Percentiles rank a stretch among this genome's conserved stretches.
These are phyloP conservation scores for Exophiala alcalophila DNA, from an alignment of 2,329 filamentous ascomycete species.

Conservation along the genomic window DNA sequence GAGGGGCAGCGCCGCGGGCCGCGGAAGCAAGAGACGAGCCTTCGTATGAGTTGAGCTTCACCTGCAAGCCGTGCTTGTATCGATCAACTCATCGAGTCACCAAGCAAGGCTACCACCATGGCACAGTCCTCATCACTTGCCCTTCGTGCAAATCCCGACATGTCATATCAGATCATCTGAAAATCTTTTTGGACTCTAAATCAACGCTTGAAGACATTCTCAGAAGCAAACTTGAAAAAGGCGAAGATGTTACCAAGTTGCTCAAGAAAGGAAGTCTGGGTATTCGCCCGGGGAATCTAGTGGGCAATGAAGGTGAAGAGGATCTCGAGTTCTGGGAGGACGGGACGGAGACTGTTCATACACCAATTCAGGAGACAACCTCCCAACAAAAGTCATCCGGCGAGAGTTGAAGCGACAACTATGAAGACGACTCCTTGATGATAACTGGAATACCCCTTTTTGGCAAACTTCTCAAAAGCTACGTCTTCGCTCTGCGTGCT, in stretches of 20 bases:
- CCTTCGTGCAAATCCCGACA: slow-evolving; percentile 83
- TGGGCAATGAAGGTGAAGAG: slow-evolving; percentile 60
- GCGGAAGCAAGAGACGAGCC: slow-evolving; percentile 20
- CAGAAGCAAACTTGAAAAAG: slow-evolving; percentile 32
- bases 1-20: slow-evolving; percentile 6
- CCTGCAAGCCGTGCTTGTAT: slow-evolving; percentile 77
- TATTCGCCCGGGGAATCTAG: slow-evolving; percentile 63
- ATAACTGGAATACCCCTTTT: no score
- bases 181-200: slow-evolving; percentile 50
- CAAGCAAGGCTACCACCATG: slow-evolving; percentile 92
- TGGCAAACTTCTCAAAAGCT: no score
- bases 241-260: slow-evolving; percentile 65
- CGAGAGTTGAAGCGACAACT: no score
- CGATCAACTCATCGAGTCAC: slow-evolving; percentile 83
- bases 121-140: slow-evolving; percentile 84
- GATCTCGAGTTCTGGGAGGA: slow-evolving; percentile 92
- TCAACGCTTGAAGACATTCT: slow-evolving; percentile 46
- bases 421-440: no score
- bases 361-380: slow-evolving; percentile 13
- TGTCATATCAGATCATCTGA: slow-evolving; percentile 86
- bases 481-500: no score
- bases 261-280: slow-evolving; percentile 67
- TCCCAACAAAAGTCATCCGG: no score
- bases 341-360: slow-evolving; percentile 45
- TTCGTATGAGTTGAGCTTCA: slow-evolving; percentile 86